Conservation (phyloP, 1,284 basidiomycete genomes). For the Cutaneotrichosporon mucoides region DNA sequence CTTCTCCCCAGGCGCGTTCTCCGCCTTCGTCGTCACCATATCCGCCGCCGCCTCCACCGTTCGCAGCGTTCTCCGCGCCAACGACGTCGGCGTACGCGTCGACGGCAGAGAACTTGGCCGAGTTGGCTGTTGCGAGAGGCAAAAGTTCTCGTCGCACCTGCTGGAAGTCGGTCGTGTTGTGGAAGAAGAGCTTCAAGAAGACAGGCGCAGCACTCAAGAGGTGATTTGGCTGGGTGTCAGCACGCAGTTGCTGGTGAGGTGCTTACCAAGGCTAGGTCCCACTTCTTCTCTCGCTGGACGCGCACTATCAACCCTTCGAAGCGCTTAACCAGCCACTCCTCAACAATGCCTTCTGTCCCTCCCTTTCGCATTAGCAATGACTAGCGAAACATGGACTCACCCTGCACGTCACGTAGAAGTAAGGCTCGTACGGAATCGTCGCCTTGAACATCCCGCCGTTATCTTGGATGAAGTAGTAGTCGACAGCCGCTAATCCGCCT, state of each 20-base stretch:
- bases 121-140: constrained; percentile 83
- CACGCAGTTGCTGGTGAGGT: not conserved
- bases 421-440: constrained; percentile 89
- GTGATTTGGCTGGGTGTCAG: constrained; percentile 69
- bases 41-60: constrained; percentile 53
- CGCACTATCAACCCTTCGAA: constrained; percentile 82
- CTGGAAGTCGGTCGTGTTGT: constrained; percentile 88
- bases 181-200: constrained; percentile 84
- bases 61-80: constrained; percentile 59
- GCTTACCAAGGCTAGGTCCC: constrained; percentile 76
- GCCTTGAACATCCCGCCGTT: constrained; percentile 95
- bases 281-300: constrained; percentile 77
- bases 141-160: constrained; percentile 80
- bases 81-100: constrained; percentile 99
- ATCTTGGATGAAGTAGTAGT: constrained; percentile 97
- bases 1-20: constrained; percentile 56
- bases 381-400: constrained; percentile 51
- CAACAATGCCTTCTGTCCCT: constrained; percentile 83
- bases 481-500: constrained; percentile 81
- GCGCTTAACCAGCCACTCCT: constrained; percentile 93
- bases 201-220: constrained; percentile 84
- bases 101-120: constrained; percentile 89
- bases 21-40: constrained; percentile 52
- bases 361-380: constrained; percentile 52
- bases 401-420: constrained; percentile 88